phyloP scores from a whole-genome alignment of 2,329 filamentous ascomycete species.

The Fonsecaea erecta region DNA sequence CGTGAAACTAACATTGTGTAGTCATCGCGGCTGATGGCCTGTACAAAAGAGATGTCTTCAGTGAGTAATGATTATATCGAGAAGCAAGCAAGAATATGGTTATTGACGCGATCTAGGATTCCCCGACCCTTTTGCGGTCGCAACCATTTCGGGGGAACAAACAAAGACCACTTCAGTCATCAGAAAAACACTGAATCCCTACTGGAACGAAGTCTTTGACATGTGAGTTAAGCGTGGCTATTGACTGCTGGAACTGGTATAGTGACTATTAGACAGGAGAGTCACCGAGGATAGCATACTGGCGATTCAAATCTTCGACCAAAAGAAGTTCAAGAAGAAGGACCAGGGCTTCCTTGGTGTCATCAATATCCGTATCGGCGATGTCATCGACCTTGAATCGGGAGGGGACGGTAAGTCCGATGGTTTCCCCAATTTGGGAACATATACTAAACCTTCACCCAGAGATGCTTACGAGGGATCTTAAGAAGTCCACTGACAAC shows the following conservation, averaged over 20 bases:
- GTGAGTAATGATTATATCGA: conserved; percentile 63
- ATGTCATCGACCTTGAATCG: conserved; percentile 86
- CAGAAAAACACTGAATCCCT: conserved; percentile 97
- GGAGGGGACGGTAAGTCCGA: conserved; percentile 79
- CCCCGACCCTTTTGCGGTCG: conserved; percentile 95
- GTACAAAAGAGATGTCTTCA: conserved; percentile 98
- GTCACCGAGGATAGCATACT: conserved; percentile 95
- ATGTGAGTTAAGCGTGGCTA: conserved; percentile 67
- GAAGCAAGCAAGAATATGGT: background rate
- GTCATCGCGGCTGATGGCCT: conserved; percentile 98
- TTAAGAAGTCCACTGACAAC: conserved; percentile 98
- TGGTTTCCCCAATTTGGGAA: conserved; percentile 10
- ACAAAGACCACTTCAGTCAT: conserved; percentile 97
- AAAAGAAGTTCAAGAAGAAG: conserved; percentile 99
- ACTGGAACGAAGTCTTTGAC: conserved; percentile 99
- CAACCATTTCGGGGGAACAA: conserved; percentile 96
- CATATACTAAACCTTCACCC: conserved; percentile 26
- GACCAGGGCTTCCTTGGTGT: conserved; percentile 97
- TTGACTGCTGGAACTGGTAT: background rate
- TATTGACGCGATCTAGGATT: conserved; percentile 67
- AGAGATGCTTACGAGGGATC: conserved; percentile 96
- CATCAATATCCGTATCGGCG: conserved; percentile 94
- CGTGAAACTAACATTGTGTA: conserved; percentile 49
- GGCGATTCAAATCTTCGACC: conserved; percentile 97
- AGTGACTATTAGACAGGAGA: conserved; percentile 60